These are phyloP conservation scores for Pseudonitzschia delicatissima DNA, from an alignment of 108 stramenopile genomes.

Conservation along the genomic window DNA sequence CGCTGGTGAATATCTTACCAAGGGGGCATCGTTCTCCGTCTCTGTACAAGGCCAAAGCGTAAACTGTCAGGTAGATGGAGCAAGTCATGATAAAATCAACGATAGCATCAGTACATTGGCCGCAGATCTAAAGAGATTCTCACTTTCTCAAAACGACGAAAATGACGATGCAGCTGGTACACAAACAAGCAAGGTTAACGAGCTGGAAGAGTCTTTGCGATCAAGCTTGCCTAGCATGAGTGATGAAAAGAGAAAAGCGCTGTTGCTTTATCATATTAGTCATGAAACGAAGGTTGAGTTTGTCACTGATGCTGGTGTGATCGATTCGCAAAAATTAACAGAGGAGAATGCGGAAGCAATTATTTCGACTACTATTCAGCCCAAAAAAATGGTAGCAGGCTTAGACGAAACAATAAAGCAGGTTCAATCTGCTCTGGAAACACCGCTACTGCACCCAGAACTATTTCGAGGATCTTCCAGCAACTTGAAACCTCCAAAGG, in stretches of 20 bases:
- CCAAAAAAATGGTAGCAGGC: constrained; percentile 49
- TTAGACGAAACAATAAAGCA: constrained; percentile 52
- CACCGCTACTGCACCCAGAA: constrained; percentile 52
- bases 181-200: neutral
- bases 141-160: neutral
- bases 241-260: neutral
- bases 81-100: neutral
- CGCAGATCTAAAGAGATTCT: constrained; percentile 1
- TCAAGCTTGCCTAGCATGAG: neutral
- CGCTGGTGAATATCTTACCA: neutral
- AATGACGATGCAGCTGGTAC: neutral
- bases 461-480: constrained; percentile 35
- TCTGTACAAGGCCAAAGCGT: constrained; percentile 18
- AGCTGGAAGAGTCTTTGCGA: constrained; percentile 4
- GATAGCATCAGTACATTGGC: neutral
- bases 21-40: neutral
- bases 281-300: constrained; percentile 15
- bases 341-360: neutral
- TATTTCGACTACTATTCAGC: neutral
- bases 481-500: constrained; percentile 59
- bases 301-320: neutral
- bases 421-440: constrained; percentile 46
- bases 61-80: neutral
- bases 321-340: neutral
- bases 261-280: constrained; percentile 15